These are phyloP conservation scores for Yarrowia porcina DNA, from an alignment of 805 yeast species.

Conservation along the genomic window DNA sequence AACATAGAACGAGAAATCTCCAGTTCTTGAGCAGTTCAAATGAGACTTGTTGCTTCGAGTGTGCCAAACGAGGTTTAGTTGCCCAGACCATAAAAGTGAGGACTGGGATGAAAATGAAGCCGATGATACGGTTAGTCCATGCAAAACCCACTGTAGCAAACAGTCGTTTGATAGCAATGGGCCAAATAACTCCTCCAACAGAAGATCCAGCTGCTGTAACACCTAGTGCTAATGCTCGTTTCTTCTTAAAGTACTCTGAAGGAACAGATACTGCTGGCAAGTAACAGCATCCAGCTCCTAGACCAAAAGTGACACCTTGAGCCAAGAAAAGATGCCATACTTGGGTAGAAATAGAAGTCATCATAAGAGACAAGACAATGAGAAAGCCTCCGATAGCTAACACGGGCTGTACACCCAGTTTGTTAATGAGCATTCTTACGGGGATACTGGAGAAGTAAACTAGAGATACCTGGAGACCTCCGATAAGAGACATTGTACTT, in stretches of 20 bases:
- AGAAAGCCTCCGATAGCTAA: slow-evolving; percentile 45
- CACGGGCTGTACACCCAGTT: slow-evolving; percentile 44
- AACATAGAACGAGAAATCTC: slow-evolving; percentile 29
- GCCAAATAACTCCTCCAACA: slow-evolving; percentile 46
- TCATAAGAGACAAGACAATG: slow-evolving; percentile 46
- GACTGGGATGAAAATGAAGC: slow-evolving; percentile 40
- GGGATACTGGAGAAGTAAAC: slow-evolving; percentile 43
- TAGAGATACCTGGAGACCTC: slow-evolving; percentile 50
- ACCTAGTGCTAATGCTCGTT: slow-evolving; percentile 49
- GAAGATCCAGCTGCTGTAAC: slow-evolving; percentile 50
- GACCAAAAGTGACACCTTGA: slow-evolving; percentile 51
- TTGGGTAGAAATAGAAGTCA: slow-evolving; percentile 46
- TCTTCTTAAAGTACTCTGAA: slow-evolving; percentile 49
- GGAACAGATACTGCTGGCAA: slow-evolving; percentile 46
- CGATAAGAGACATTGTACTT: slow-evolving; percentile 51
- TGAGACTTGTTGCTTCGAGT: neutral
- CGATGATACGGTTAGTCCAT: slow-evolving; percentile 53
- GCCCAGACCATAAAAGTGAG: slow-evolving; percentile 22
- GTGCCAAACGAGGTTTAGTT: slow-evolving; percentile 17
- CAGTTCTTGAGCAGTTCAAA: slow-evolving; percentile 32
- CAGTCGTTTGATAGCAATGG: slow-evolving; percentile 36
- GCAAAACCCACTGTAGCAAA: slow-evolving; percentile 48
- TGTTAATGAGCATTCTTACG: slow-evolving; percentile 42
- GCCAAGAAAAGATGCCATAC: slow-evolving; percentile 52
- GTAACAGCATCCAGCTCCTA: slow-evolving; percentile 48